These are phyloP conservation scores for Pichia insulana DNA, from an alignment of 805 yeast genomes.

Conservation along the genomic window DNA sequence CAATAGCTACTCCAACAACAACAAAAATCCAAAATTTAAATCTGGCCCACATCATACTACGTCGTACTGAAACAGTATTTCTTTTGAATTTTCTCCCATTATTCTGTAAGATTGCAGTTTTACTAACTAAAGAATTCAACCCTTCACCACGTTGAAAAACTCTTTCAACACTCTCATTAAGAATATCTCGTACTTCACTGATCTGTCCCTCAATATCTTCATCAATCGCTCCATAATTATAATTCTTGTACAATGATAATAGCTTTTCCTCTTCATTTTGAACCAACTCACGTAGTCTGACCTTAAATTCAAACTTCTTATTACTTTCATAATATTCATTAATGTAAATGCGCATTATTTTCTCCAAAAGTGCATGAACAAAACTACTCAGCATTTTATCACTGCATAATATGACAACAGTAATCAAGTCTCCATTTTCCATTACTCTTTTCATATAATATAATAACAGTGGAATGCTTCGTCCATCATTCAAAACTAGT, in stretches of 20 bases:
- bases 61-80: conserved; percentile 52
- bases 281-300: conserved; percentile 48
- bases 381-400: conserved; percentile 36
- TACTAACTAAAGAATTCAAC: conserved; percentile 61
- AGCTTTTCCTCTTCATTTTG: conserved; percentile 42
- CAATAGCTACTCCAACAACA: conserved; percentile 19
- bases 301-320: conserved; percentile 39
- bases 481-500: conserved; percentile 12
- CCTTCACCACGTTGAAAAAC: conserved; percentile 74
- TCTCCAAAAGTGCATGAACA: conserved; percentile 39
- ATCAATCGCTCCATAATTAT: conserved; percentile 23
- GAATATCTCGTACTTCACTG: conserved; percentile 54
- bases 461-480: conserved; percentile 24
- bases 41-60: conserved; percentile 65
- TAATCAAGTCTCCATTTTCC: conserved; percentile 39
- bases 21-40: conserved; percentile 33
- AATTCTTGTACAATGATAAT: conserved; percentile 29
- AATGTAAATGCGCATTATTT: conserved; percentile 39
- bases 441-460: conserved; percentile 42
- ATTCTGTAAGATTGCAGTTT: conserved; percentile 64
- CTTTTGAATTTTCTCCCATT: conserved; percentile 63
- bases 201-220: conserved; percentile 49
- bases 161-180: conserved; percentile 67
- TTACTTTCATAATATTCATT: conserved; percentile 15
- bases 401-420: conserved; percentile 42